phyloP scores from a whole-genome alignment of 495 filamentous ascomycete genomes.

The Xylaria venustula region DNA sequence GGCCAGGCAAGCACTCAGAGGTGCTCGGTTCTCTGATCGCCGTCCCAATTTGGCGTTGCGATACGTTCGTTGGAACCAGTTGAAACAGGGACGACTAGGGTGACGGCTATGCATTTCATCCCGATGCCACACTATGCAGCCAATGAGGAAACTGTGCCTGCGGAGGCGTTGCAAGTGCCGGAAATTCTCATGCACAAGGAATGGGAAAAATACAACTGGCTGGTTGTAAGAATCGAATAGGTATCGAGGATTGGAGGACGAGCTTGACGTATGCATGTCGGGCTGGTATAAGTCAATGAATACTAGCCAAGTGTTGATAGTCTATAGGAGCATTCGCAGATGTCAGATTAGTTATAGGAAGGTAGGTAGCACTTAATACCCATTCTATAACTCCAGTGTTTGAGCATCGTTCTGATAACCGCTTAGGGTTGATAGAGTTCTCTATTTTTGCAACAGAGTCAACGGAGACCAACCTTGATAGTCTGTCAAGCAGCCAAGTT shows the following conservation, averaged over 20 bases:
- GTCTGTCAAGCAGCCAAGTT: background rate
- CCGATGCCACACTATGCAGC: background rate
- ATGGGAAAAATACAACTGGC: background rate
- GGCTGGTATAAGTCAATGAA: background rate
- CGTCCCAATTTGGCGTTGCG: conserved; percentile 15
- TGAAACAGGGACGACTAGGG: conserved; percentile 25
- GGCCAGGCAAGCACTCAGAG: background rate
- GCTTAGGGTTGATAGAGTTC: background rate
- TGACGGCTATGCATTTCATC: conserved; percentile 1
- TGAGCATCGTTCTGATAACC: background rate
- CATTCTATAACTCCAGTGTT: too few species aligned
- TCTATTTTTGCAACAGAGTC: background rate
- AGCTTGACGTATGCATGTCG: background rate
- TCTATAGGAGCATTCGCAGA: background rate
- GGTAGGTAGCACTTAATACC: too few species aligned
- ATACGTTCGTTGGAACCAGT: conserved; percentile 22
- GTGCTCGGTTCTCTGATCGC: conserved; percentile 18
- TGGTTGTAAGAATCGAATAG: too few species aligned
- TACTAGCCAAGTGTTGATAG: background rate
- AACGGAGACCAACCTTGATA: background rate
- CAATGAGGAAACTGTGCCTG: background rate
- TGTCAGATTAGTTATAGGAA: too few species aligned
- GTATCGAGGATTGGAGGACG: background rate
- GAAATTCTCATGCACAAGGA: conserved; percentile 1
- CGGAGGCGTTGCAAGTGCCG: conserved; percentile 3